Percentiles rank a stretch among this genome's conserved stretches.
phyloP scores from a whole-genome alignment of 1,139 yeast species.

The Taiozyma onychis region DNA sequence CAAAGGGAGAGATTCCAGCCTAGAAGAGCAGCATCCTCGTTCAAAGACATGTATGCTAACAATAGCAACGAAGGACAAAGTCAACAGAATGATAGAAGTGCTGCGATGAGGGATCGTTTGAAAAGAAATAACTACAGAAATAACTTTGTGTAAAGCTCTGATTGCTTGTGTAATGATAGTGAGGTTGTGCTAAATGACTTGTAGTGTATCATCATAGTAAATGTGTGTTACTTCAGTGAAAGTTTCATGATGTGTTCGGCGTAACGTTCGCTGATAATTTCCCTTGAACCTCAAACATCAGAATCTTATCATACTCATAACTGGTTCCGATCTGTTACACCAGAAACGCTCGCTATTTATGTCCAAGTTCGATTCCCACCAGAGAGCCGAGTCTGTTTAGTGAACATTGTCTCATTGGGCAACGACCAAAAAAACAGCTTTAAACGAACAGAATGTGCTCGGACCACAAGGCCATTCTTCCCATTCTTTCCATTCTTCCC shows the following conservation, averaged over 20 bases:
- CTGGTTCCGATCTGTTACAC: background rate
- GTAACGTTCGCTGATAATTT: background rate
- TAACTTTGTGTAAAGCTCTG: conserved; percentile 7
- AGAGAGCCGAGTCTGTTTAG: background rate
- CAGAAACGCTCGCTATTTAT: background rate
- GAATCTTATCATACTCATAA: background rate
- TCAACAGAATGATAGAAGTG: conserved; percentile 2
- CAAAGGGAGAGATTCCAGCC: conserved; percentile 1
- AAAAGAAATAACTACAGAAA: conserved; percentile 20
- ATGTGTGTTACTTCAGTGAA: no score
- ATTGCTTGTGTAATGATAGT: no score
- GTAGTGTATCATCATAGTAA: no score
- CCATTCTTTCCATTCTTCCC: no score
- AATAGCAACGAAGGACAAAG: background rate
- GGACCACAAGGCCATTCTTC: no score
- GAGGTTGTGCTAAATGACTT: no score
- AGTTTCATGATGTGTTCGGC: background rate
- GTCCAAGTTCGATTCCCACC: background rate
- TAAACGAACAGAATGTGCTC: background rate
- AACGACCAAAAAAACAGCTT: background rate
- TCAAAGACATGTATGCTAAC: conserved; percentile 6
- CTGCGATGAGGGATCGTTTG: conserved; percentile 19
- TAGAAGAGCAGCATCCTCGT: conserved; percentile 2
- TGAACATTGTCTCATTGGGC: background rate
- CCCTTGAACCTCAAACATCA: background rate